Evolutionary conservation across 345 rosid genomes (phyloP).

Genomic region (Cardamine resedifolia): DNA sequence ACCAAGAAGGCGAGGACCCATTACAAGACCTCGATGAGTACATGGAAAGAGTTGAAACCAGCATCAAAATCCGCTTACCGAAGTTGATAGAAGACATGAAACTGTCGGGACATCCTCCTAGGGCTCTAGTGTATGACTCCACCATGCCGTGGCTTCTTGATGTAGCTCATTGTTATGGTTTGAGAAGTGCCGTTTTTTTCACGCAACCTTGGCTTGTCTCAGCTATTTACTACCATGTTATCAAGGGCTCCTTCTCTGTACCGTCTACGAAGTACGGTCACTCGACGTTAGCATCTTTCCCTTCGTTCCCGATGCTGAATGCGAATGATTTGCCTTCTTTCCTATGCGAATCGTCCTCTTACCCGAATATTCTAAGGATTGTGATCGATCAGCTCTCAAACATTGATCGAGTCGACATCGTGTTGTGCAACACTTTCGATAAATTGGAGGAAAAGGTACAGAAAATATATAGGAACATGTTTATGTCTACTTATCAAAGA

Average conservation of each 20-base stretch:
- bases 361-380: constrained; percentile 17
- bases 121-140: constrained; percentile 48
- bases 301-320: constrained; percentile 41
- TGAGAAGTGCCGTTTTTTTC: constrained; percentile 42
- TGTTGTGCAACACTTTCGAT: constrained; percentile 48
- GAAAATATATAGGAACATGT: not conserved
- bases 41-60: constrained; percentile 19
- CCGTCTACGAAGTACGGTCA: constrained; percentile 34
- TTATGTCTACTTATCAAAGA: not conserved
- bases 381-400: constrained; percentile 39
- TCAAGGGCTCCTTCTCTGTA: constrained; percentile 25
- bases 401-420: constrained; percentile 31
- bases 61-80: constrained; percentile 33
- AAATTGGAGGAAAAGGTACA: constrained; percentile 49
- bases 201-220: constrained; percentile 53
- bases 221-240: constrained; percentile 41
- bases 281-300: constrained; percentile 35
- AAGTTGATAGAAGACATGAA: constrained; percentile 36
- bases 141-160: constrained; percentile 52
- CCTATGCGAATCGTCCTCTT: constrained; percentile 24
- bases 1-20: constrained; percentile 31
- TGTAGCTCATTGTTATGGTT: constrained; percentile 43
- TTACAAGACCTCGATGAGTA: constrained; percentile 24
- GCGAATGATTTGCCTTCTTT: constrained; percentile 47
- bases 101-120: constrained; percentile 17